Evolutionary conservation across 306 rosid genomes (phyloP), one percentile per base, ranked within the genome.

Genomic region (Dryas octopetala): DNA sequence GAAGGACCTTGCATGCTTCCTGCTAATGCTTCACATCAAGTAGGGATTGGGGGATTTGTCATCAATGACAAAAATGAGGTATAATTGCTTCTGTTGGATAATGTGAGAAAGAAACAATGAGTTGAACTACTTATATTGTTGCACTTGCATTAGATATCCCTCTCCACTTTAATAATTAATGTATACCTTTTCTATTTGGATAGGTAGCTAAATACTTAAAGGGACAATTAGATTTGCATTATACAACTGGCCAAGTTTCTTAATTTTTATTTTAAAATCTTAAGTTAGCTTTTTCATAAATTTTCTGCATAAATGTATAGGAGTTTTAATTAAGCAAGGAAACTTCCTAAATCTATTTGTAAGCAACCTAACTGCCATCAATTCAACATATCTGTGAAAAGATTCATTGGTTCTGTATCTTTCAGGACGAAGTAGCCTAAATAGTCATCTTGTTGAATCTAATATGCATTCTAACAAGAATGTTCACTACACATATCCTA

Each of bases 1-100:
- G 96, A 91, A 14, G 97, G 95, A 65, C 99, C 96, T 66, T 86
- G 88, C 81, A 82, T 91, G 97, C 97, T 95, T 81, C 99, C 99
- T 40, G 86, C 87, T 6, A 95, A 95, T 76, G 99, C 99, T 4
- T 90, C 99, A 16, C 99, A 95, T 76, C 97, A 86, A 86, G 99
- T 95, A 43, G 99, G 99, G 76, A 83, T 95, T 60, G 99, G 99
- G 15, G 97, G 99, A 78, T 91, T 95, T 53, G 97, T 92, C 62
- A 68, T 91, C 87, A 95, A 89, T 53, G 88, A 90, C 9, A 79
- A 81, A 17, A 84, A 90, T 71, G 96, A 95, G 96, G 99, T 95
- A 80, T 57, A 57, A 15, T 70, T 77, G 15, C 78, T 71, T 73
- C 68, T 76, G 64, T 66, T 44, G 26, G 26, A 61, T 46, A 16